phyloP scores from a whole-genome alignment of 2,329 filamentous ascomycete species.

The Nakataea oryzae region DNA sequence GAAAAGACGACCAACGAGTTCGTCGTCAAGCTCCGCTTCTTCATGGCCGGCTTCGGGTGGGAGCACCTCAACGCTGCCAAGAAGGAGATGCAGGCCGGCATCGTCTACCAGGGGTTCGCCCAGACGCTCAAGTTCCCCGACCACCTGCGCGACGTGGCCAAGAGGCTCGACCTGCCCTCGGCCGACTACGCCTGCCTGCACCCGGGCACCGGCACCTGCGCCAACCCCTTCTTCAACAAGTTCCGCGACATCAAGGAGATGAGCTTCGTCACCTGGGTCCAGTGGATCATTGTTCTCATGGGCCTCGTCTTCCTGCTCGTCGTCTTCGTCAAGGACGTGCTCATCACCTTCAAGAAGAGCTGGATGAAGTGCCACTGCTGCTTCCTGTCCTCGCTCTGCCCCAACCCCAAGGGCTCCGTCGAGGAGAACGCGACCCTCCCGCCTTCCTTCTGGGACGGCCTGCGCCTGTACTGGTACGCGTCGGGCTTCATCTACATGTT shows the following conservation, averaged over 20 bases:
- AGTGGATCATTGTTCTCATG: slow-evolving; percentile 32
- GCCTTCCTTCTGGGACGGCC: slow-evolving; percentile 1
- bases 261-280: slow-evolving; percentile 16
- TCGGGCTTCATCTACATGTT: background rate
- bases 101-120: background rate
- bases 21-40: slow-evolving; percentile 1
- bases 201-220: background rate
- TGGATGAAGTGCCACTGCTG: slow-evolving; percentile 2
- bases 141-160: slow-evolving; percentile 1
- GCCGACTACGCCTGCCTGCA: slow-evolving; percentile 1
- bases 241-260: background rate
- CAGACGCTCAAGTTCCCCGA: background rate
- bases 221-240: slow-evolving; percentile 1
- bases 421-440: background rate
- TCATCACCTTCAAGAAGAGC: background rate
- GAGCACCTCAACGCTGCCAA: slow-evolving; percentile 1
- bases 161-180: background rate
- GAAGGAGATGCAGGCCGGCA: background rate
- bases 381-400: background rate
- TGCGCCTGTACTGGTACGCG: background rate
- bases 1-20: background rate
- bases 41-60: slow-evolving; percentile 1
- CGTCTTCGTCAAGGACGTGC: slow-evolving; percentile 1
- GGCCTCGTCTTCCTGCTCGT: slow-evolving; percentile 28
- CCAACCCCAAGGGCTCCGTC: slow-evolving; percentile 1